phyloP scores from a whole-genome alignment of 176 grass and related monocot species.

The Eragrostis curvula region DNA sequence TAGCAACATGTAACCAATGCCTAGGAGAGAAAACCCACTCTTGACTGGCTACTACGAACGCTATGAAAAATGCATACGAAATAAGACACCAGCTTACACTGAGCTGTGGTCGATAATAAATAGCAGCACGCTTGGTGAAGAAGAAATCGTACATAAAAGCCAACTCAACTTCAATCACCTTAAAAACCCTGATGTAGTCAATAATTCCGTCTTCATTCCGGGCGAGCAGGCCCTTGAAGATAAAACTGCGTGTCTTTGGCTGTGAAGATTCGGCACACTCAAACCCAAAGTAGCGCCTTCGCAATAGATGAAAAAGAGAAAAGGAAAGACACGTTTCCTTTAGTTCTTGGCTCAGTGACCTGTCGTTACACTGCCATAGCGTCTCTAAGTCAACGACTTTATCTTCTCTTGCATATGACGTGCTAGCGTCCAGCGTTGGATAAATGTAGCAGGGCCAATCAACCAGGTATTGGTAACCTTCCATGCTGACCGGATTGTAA shows the following conservation, averaged over 20 bases:
- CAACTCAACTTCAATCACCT: background rate
- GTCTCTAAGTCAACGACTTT: slow-evolving; percentile 7
- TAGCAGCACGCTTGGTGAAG: slow-evolving; percentile 23
- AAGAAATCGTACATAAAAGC: slow-evolving; percentile 15
- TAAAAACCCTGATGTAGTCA: background rate
- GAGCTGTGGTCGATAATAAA: slow-evolving; percentile 2
- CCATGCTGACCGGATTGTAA: slow-evolving; percentile 23
- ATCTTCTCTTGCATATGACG: too few species aligned
- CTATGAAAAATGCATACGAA: too few species aligned
- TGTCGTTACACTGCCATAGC: background rate
- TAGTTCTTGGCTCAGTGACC: background rate
- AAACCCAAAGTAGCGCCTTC: slow-evolving; percentile 34
- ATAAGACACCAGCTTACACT: too few species aligned
- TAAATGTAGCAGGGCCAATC: slow-evolving; percentile 15
- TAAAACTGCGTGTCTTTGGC: background rate
- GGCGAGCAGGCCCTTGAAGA: slow-evolving; percentile 25
- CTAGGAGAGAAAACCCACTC: too few species aligned
- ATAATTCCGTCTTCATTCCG: background rate
- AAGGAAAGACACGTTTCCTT: slow-evolving; percentile 40
- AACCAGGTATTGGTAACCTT: slow-evolving; percentile 35
- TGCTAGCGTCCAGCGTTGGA: background rate
- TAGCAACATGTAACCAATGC: too few species aligned
- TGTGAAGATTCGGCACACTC: background rate
- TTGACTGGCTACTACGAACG: too few species aligned
- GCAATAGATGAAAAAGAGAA: slow-evolving; percentile 32